phyloP scores from a whole-genome alignment of 2,329 filamentous ascomycete species.

The Trichoderma endophyticum region DNA sequence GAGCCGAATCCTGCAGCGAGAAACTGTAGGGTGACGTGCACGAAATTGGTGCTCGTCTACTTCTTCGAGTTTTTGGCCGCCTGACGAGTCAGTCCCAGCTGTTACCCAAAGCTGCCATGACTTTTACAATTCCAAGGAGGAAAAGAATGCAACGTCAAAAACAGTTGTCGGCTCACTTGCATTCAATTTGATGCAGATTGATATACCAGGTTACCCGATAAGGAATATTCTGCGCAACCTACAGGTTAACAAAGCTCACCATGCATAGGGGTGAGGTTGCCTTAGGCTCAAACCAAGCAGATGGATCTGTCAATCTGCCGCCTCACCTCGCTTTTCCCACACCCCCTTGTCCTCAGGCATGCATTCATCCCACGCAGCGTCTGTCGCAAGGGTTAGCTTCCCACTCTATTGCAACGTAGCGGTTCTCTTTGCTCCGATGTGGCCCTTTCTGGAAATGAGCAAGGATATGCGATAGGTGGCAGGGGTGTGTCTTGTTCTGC shows the following conservation, averaged over 20 bases:
- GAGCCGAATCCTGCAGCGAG: background rate
- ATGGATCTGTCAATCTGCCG: slow-evolving; percentile 19
- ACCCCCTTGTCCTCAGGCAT: slow-evolving; percentile 7
- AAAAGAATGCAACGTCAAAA: background rate
- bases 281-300: slow-evolving; percentile 17
- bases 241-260: background rate
- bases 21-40: background rate
- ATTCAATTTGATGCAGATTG: background rate
- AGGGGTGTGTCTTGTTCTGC: background rate
- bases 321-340: slow-evolving; percentile 6
- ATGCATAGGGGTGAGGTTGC: slow-evolving; percentile 12
- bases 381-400: slow-evolving; percentile 4
- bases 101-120: background rate
- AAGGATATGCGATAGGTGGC: background rate
- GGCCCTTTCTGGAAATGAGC: background rate
- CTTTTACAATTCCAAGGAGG: background rate
- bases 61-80: background rate
- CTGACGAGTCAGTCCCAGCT: background rate
- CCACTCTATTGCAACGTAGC: background rate
- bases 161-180: background rate
- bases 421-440: slow-evolving; percentile 9
- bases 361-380: slow-evolving; percentile 12
- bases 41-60: background rate
- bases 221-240: background rate
- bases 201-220: background rate